Evolutionary conservation across 768 basidiomycete species (phyloP).

Genomic region (Tricholoma hemisulphureum): DNA sequence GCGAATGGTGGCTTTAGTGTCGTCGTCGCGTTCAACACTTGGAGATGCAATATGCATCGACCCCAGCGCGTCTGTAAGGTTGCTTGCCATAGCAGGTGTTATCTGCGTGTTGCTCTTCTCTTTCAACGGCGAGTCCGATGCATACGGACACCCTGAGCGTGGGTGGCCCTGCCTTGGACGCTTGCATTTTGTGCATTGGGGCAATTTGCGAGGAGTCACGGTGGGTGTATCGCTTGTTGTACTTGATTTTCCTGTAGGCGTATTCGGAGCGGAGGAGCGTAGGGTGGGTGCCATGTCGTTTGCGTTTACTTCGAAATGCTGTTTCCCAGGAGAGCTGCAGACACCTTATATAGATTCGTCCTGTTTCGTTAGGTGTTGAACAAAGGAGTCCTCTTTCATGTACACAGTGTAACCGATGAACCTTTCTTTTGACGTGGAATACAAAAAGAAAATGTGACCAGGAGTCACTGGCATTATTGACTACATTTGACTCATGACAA

Average conservation of each 20-base stretch:
- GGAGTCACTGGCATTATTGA: too few relatives aligned
- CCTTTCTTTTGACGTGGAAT: not conserved
- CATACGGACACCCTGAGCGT: slow-evolving; percentile 57
- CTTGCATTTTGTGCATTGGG: slow-evolving; percentile 54
- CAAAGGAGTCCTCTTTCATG: not conserved
- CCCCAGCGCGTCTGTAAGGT: slow-evolving; percentile 41
- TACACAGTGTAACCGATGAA: too few relatives aligned
- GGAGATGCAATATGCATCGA: slow-evolving; percentile 43
- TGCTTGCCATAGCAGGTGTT: slow-evolving; percentile 13
- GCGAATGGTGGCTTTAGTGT: slow-evolving; percentile 31
- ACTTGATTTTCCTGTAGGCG: slow-evolving; percentile 12
- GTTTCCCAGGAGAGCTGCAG: not conserved
- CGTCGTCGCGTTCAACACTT: slow-evolving; percentile 28
- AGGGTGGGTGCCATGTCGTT: slow-evolving; percentile 20
- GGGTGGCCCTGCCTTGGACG: slow-evolving; percentile 59
- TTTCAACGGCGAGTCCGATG: slow-evolving; percentile 28
- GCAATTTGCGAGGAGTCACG: slow-evolving; percentile 48
- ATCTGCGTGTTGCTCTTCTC: slow-evolving; percentile 5
- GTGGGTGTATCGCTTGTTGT: slow-evolving; percentile 8
- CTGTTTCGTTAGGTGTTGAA: not conserved
- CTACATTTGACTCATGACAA: slow-evolving; percentile 1
- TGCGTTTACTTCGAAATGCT: not conserved
- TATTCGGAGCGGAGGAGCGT: slow-evolving; percentile 19
- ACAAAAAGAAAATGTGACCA: not conserved
- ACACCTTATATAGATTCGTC: not conserved